Evolutionary conservation across 768 basidiomycete genomes (phyloP), one percentile per base, ranked within the genome.

Genomic region (Sutorius australiensis): DNA sequence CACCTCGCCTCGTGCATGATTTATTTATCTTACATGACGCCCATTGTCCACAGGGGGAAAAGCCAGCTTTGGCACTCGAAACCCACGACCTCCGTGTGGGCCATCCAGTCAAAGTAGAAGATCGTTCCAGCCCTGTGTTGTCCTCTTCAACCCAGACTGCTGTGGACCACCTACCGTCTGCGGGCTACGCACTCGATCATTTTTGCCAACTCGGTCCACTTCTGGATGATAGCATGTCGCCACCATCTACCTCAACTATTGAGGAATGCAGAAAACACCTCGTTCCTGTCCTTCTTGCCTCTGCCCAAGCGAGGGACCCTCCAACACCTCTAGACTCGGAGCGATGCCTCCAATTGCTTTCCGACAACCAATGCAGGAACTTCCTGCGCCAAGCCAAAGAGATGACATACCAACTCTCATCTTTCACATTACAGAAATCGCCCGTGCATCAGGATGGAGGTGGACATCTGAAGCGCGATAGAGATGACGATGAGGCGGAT

Each of bases 261-360:
- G 67, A 70, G 47, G 63, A 56, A 28, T 70, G 69, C 58, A 63
- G 55, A 46, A 49, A 58, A 24, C 56, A 17, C 10, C 64, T 69
- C 48, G 43, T 46, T n/a, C 67, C 67, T 28, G 61, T 65, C 37
- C 48, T 70, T 17, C 38, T 56, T 31, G 54, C 63, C 38, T 48
- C 55, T 9, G 56, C 54, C 11, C 56, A 50, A 32, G 51, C 55
- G 51, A 64, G 48, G 55, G 57, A 55, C 37, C 19, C 60, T 41
- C 48, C 16, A n/a, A 57, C 28, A 27, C 33, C 16, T 48, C 40
- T 57, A 49, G 56, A 60, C 17, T n/a, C 49, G 40, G 55, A 59
- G 48, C 56, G 61, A 50, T 70, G 60, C 33, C 50, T 46, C 39
- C 44, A n/a, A 30, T 50, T 70, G 48, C 64, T 68, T 39, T 63